Conservation (phyloP, 1,284 basidiomycete genomes). For the Pseudozyma thailandica region DNA sequence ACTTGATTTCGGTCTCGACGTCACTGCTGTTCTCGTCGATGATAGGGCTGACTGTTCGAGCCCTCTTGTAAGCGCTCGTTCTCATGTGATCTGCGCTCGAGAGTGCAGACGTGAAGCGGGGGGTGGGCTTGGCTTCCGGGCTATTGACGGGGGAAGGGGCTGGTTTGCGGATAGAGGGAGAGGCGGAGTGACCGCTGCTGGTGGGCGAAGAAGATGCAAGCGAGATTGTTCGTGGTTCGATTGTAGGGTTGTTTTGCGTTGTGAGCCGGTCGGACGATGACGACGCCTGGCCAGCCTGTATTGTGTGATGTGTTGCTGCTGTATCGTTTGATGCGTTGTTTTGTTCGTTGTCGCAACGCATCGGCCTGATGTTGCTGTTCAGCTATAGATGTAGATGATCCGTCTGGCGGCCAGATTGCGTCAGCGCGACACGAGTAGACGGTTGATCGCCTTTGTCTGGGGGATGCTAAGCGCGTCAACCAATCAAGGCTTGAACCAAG, state of each 20-base stretch:
- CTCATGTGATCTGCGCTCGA: slow-evolving; percentile 10
- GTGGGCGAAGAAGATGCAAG: slow-evolving; percentile 6
- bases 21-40: slow-evolving; percentile 54
- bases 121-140: slow-evolving; percentile 19
- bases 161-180: slow-evolving; percentile 15
- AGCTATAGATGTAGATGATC: slow-evolving; percentile 4
- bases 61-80: slow-evolving; percentile 33
- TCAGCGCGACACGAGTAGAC: neutral
- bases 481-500: too few relatives aligned
- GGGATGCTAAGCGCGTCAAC: too few relatives aligned
- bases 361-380: slow-evolving; percentile 17
- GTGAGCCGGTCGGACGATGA: too few relatives aligned
- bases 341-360: slow-evolving; percentile 20
- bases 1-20: slow-evolving; percentile 30
- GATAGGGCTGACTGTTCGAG: slow-evolving; percentile 45
- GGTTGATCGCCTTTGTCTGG: neutral
- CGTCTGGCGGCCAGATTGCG: neutral
- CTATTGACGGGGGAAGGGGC: slow-evolving; percentile 29
- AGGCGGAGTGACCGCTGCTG: neutral
- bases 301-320: slow-evolving; percentile 3
- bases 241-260: neutral
- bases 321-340: slow-evolving; percentile 8
- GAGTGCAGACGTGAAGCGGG: slow-evolving; percentile 17
- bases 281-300: neutral
- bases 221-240: neutral